A percentile compares a stretch with the other conserved stretches of the same genome.
phyloP scores from a whole-genome alignment of 1,139 yeast genomes.

The Magnusiomyces tetraspermus region DNA sequence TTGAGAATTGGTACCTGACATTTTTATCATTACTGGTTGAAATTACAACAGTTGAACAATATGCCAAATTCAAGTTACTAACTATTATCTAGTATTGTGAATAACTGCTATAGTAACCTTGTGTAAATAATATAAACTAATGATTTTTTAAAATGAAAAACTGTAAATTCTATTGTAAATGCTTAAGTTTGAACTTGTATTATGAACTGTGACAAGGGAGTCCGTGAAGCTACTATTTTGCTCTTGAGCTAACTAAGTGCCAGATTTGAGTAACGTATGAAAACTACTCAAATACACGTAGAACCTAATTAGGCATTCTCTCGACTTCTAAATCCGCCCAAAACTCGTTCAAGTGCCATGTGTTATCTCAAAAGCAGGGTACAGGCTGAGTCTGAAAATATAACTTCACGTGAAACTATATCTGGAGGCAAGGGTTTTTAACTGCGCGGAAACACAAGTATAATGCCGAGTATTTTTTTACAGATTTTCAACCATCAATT shows the following conservation, averaged over 20 bases:
- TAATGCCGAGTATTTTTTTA: not conserved
- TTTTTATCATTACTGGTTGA: not conserved
- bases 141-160: too few relatives aligned
- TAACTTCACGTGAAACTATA: not conserved
- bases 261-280: too few relatives aligned
- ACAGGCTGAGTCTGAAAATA: not conserved
- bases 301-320: too few relatives aligned
- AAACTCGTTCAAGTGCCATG: not conserved
- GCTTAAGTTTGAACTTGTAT: too few relatives aligned
- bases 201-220: too few relatives aligned
- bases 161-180: too few relatives aligned
- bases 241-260: too few relatives aligned
- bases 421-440: not conserved
- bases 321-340: not conserved
- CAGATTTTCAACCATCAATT: too few relatives aligned
- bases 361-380: not conserved
- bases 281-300: too few relatives aligned
- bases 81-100: not conserved
- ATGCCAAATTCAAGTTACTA: not conserved
- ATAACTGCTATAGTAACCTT: too few relatives aligned
- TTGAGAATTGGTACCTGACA: conserved; percentile 8
- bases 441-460: not conserved
- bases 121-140: too few relatives aligned
- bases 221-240: too few relatives aligned
- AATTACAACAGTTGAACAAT: not conserved